A percentile compares a stretch with the other conserved stretches of the same genome.
Evolutionary conservation across 345 rosid genomes (phyloP).

Genomic region (thale cress (Arabidopsis thaliana)): TAIR10.1 NC_003071.7:15624501-15625000

Average conservation of each 20-base stretch:
- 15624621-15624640: slow-evolving; percentile 54
- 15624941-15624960: slow-evolving; percentile 41
- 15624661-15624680: slow-evolving; percentile 99
- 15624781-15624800: slow-evolving; percentile 37
- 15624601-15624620: neutral
- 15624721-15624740: slow-evolving; percentile 11
- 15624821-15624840: slow-evolving; percentile 20
- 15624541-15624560: slow-evolving; percentile 94
- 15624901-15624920: slow-evolving; percentile 46
- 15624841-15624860: slow-evolving; percentile 28
- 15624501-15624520: slow-evolving; percentile 90
- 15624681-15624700: slow-evolving; percentile 98
- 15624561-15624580: neutral
- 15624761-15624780: slow-evolving; percentile 1
- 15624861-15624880: slow-evolving; percentile 33
- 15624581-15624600: neutral
- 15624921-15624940: slow-evolving; percentile 51
- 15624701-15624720: slow-evolving; percentile 75
- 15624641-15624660: slow-evolving; percentile 97
- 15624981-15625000: slow-evolving; percentile 38
- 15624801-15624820: slow-evolving; percentile 33
- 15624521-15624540: slow-evolving; percentile 98
- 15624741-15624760: neutral
- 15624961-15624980: slow-evolving; percentile 48
- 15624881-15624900: slow-evolving; percentile 37